phyloP scores from a whole-genome alignment of 345 rosid genomes.

The Atalantia buxifolia region DNA sequence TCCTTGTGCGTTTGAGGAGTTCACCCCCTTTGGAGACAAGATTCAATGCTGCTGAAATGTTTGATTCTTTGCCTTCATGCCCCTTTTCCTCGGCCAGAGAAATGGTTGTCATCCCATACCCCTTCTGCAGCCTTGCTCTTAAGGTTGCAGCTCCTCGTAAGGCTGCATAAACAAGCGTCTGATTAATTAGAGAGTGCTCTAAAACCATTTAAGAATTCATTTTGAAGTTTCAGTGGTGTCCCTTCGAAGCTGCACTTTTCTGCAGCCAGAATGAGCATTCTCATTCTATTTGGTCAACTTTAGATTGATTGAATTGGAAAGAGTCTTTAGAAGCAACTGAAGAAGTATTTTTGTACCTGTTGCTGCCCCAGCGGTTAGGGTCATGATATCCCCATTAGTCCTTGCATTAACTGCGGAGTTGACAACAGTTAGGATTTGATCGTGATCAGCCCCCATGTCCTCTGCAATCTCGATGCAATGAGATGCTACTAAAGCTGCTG shows the following conservation, averaged over 20 bases:
- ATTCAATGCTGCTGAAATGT: conserved; percentile 51
- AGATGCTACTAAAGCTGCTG: conserved; percentile 84
- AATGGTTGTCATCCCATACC: conserved; percentile 37
- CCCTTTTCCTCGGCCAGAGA: conserved; percentile 45
- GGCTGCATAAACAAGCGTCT: conserved; percentile 39
- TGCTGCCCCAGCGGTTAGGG: conserved; percentile 93
- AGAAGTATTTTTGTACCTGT: conserved; percentile 50
- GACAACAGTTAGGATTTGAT: conserved; percentile 63
- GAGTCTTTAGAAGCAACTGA: conserved; percentile 5
- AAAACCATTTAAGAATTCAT: background rate
- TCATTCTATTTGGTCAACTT: background rate
- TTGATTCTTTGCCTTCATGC: conserved; percentile 43
- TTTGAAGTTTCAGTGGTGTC: background rate
- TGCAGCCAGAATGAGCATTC: background rate
- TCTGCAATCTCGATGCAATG: conserved; percentile 93
- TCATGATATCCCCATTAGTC: conserved; percentile 85
- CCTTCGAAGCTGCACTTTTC: background rate
- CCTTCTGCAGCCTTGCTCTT: conserved; percentile 71
- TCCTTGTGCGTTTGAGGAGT: conserved; percentile 88
- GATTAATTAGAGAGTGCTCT: background rate
- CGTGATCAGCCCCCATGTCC: conserved; percentile 87
- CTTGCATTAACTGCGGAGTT: conserved; percentile 77
- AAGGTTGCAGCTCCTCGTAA: conserved; percentile 75
- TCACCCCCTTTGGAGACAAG: conserved; percentile 79
- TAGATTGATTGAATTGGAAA: background rate